phyloP scores from a whole-genome alignment of 1,139 yeast species.

The Pichia sp. region DNA sequence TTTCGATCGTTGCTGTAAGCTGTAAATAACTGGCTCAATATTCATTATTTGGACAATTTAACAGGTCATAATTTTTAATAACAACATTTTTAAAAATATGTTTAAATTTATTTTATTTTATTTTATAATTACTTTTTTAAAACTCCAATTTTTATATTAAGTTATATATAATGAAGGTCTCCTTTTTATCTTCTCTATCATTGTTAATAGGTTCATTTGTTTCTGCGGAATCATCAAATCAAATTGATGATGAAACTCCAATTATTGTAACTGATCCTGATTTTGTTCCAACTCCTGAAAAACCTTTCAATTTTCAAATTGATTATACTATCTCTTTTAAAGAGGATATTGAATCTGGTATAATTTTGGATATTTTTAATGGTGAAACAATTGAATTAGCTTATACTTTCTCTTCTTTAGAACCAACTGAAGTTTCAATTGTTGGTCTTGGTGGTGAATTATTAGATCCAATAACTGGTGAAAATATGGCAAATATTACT shows the following conservation, averaged over 20 bases:
- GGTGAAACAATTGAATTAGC: conserved; percentile 52
- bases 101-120: too few relatives aligned
- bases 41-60: too few relatives aligned
- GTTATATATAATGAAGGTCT: not conserved
- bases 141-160: too few relatives aligned
- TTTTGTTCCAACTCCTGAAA: conserved; percentile 28
- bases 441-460: conserved; percentile 75
- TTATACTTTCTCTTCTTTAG: conserved; percentile 54
- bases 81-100: too few relatives aligned
- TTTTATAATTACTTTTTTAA: too few relatives aligned
- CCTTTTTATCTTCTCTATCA: not conserved
- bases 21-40: too few relatives aligned
- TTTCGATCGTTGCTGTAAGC: too few relatives aligned
- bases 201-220: too few relatives aligned
- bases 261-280: conserved; percentile 16
- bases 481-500: conserved; percentile 54
- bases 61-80: too few relatives aligned
- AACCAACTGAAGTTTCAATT: conserved; percentile 46
- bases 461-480: conserved; percentile 49
- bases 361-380: conserved; percentile 39
- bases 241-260: conserved; percentile 11
- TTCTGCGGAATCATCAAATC: conserved; percentile 16
- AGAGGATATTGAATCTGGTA: conserved; percentile 34
- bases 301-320: conserved; percentile 36
- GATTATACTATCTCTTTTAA: conserved; percentile 39